Base-by-base conservation (phyloP, 495 filamentous ascomycete species). In the Apodospora peruviana region DNA sequence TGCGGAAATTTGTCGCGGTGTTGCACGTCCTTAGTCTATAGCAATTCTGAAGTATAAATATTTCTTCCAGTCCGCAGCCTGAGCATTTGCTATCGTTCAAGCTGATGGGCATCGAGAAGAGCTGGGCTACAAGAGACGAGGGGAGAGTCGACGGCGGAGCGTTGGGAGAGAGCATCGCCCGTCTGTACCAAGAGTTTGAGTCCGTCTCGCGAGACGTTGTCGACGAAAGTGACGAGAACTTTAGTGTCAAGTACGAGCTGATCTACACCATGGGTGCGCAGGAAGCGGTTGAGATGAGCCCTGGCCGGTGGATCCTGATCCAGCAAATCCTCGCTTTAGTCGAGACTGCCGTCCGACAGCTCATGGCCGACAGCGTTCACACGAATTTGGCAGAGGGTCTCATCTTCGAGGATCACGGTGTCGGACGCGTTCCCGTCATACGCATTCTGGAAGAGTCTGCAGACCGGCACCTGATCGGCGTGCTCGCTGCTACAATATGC, bases 31-130 rank as follows among this genome's bases (percentile, higher is more conserved):
- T n/a, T n/a, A n/a, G n/a, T n/a, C n/a, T n/a, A n/a, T n/a, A n/a
- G n/a, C n/a, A n/a, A n/a, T n/a, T n/a, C n/a, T n/a, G n/a, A n/a
- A n/a, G n/a, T n/a, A n/a, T n/a, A n/a, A n/a, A n/a, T n/a, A n/a
- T n/a, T n/a, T n/a, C n/a, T n/a, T n/a, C n/a, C n/a, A n/a, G n/a
- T n/a, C n/a, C n/a, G 1, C 77, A 85, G 20, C 86, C 86, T 0
- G 86, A 90, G 57, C 84, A 90, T 49, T 60, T 87, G 0, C 71
- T 88, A 0, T 89, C 85, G 0, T 82, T 88, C 53, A 73, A 82
- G 53, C 64, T 90, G 10, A 82, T 82, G 70, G 83, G 78, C 0
- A 58, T 84, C 2, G 82, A 90, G 43, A 58, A 59, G 23, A 55
- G 70, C 3, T 59, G 68, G 25, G 43, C 43, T 18, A n/a, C n/a